Percentiles rank a stretch among this genome's conserved stretches.
phyloP scores from a whole-genome alignment of 1,284 basidiomycete species.

The Xerocomus amazonicus region DNA sequence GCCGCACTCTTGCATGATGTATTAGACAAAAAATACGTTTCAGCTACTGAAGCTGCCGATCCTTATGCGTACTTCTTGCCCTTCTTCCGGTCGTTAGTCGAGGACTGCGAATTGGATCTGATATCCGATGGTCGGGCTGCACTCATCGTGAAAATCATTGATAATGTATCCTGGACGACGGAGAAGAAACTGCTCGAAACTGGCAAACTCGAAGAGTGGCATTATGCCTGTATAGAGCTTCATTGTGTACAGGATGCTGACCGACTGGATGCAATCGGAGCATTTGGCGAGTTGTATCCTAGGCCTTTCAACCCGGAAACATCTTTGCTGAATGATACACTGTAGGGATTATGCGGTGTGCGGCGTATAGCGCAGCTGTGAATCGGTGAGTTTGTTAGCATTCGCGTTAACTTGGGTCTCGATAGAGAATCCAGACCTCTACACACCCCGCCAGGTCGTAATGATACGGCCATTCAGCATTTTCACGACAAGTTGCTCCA shows the following conservation, averaged over 20 bases:
- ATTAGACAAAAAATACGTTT: constrained; percentile 80
- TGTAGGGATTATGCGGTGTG: constrained; percentile 79
- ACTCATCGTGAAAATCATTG: constrained; percentile 60
- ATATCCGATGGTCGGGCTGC: constrained; percentile 58
- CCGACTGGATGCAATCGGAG: constrained; percentile 87
- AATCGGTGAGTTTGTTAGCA: constrained; percentile 47
- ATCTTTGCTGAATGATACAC: not conserved
- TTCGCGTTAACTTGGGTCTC: constrained; percentile 4
- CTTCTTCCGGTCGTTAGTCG: constrained; percentile 53
- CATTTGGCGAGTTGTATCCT: constrained; percentile 61
- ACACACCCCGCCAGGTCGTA: constrained; percentile 54
- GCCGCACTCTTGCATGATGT: constrained; percentile 89
- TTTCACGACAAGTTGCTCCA: constrained; percentile 86
- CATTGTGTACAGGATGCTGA: constrained; percentile 94
- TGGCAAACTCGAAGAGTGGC: constrained; percentile 66
- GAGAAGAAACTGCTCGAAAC: constrained; percentile 66
- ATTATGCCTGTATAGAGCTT: constrained; percentile 73
- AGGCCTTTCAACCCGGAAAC: not conserved
- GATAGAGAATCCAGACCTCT: constrained; percentile 47
- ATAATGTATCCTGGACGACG: constrained; percentile 84
- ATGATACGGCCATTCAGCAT: constrained; percentile 71
- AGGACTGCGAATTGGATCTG: constrained; percentile 47
- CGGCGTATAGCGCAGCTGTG: constrained; percentile 72
- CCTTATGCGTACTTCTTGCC: constrained; percentile 65
- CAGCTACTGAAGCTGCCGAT: constrained; percentile 52